Conservation (phyloP, 2,329 filamentous ascomycete genomes). For the Arthrobotrys sphaeroides region DNA sequence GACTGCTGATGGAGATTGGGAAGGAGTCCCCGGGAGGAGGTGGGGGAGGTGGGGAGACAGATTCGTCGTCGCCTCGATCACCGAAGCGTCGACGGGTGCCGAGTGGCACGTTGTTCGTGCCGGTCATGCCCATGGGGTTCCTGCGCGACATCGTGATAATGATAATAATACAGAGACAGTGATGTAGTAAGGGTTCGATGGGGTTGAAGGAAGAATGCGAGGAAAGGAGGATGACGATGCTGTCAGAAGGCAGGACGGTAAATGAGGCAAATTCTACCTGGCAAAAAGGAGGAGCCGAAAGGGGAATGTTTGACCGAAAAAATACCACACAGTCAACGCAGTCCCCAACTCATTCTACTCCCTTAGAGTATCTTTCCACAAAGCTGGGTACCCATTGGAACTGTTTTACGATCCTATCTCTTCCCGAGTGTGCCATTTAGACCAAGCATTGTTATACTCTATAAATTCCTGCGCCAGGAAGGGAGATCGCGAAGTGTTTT, state of each 20-base stretch:
- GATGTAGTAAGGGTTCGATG: neutral
- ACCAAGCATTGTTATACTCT: too few relatives aligned
- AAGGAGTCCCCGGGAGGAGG: conserved; percentile 59
- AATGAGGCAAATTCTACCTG: conserved; percentile 7
- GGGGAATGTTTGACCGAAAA: neutral
- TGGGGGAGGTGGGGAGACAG: conserved; percentile 59
- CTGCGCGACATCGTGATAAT: conserved; percentile 48
- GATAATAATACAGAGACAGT: neutral
- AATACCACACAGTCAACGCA: conserved; percentile 19
- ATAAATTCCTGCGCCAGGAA: too few relatives aligned
- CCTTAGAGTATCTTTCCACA: too few relatives aligned
- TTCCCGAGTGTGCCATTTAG: too few relatives aligned
- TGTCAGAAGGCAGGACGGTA: neutral
- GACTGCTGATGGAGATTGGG: conserved; percentile 50
- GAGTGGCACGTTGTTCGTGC: conserved; percentile 96
- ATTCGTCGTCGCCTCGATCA: conserved; percentile 63
- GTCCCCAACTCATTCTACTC: neutral
- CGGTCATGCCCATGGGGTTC: conserved; percentile 76
- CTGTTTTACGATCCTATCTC: too few relatives aligned
- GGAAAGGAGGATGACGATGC: neutral
- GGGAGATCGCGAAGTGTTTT: too few relatives aligned
- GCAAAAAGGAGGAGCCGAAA: neutral
- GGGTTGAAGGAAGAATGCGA: neutral
- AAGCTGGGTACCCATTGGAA: too few relatives aligned
- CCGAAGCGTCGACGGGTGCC: conserved; percentile 84